Evolutionary conservation across 179 eudicot genomes (phyloP), one percentile per base, ranked within the genome.

Genomic region (Gypsophila paniculata): DNA sequence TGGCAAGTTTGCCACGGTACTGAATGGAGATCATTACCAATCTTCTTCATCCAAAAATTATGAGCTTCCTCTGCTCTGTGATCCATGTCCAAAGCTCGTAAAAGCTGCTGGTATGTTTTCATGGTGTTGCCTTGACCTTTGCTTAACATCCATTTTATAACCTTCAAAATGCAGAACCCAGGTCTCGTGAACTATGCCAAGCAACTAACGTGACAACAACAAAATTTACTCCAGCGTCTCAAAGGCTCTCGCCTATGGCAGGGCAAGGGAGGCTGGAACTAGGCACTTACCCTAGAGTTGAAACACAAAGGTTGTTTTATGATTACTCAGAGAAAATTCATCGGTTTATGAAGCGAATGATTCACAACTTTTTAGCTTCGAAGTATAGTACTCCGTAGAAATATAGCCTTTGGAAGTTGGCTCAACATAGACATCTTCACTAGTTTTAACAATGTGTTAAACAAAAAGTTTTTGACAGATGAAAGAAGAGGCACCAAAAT

Each of bases 61-160:
- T 92, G 90, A 51, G 98, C 96, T 78, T 92, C 98, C 73, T 86
- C 85, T 2, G 83, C 88, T 69, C 98, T 77, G 57, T 81, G 85
- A 70, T 93, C 97, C 96, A 75, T 93, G 77, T 91, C 98, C 72
- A 93, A 71, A 62, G 98, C 98, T 9, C 80, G 85, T 36, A 93
- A 89, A 21, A 93, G 77, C 81, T 93, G 97, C 71, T 82, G 87
- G 65, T 93, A 91, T 21, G 97, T 91, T 48, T 86, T 88, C 78
- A 79, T 72, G 25, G 98, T 93, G 69, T 75, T 88, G 62, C 96
- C 96, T 80, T 91, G 97, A 60, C 98, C 98, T 77, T 91, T 93
- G 84, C 98, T 89, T 74, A 93, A 73, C 87, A 90, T 87, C 96
- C 98, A 93, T 72, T 93, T 93, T 29, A 89, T 82, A 12, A 93